Evolutionary conservation across 225 moss, liverwort and hornwort genomes (phyloP), one percentile per base, ranked within the genome.

Genomic region (Polytrichum commune): DNA sequence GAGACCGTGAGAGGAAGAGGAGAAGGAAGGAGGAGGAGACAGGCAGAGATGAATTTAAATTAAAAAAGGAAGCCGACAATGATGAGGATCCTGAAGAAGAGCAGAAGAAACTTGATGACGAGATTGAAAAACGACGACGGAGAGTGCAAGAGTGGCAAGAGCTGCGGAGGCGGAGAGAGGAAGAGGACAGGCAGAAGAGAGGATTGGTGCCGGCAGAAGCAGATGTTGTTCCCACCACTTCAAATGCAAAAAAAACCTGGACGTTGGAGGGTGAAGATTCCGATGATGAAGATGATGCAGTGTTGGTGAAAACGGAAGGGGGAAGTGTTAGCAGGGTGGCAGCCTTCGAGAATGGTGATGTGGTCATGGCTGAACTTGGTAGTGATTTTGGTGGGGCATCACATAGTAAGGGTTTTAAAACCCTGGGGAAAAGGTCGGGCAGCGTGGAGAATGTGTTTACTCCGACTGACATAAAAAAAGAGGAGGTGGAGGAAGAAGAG

Each of bases 61-160:
- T 73, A 26, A 90, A 81, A 63, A 91, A 87, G 62, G 92, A 85
- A 18, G 81, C 75, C 64, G 96, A 93, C 5, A 79, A 90, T 32
- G 97, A 98, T 61, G 84, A 89, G 23, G 86, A 89, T 76, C 79
- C 88, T 62, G 95, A 98, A 33, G 95, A 98, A 85, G 97, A 98
- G 60, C 97, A 98, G 80, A 93, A 87, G 73, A 89, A 90, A 66
- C 84, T 98, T 27, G 97, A 98, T 54, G 97, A 98, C 25, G 97
- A 98, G 78, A 91, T 95, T 64, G 97, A 98, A 64, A 98, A 98
- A 75, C 77, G 97, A 74, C 86, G 97, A 30, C 85, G 97, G 53
- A 81, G 97, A 78, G 97, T 98, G 54, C 97, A 98, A 80, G 97
- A 98, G 74, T 98, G 97, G 97, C 97, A 98, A 73, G 97, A 98